Conservation (phyloP, 495 filamentous ascomycete genomes). For the Astrocystis sublimbata region DNA sequence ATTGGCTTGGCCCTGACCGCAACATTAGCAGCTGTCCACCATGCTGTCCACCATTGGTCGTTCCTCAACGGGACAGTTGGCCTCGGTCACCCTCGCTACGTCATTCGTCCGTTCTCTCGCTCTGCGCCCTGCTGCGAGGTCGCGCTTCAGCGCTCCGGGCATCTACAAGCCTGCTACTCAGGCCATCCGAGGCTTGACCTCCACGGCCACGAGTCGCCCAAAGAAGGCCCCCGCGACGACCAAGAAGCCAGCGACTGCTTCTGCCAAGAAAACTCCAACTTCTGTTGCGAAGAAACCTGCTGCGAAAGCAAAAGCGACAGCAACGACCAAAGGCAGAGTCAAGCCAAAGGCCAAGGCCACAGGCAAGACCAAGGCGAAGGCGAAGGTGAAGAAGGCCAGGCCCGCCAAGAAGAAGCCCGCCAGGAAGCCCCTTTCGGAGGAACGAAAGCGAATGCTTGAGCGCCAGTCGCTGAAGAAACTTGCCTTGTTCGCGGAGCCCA, state of each 20-base stretch:
- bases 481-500: conserved; percentile 33
- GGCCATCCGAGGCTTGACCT: conserved; percentile 31
- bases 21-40: conserved; percentile 18
- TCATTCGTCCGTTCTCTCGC: conserved; percentile 19
- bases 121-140: conserved; percentile 18
- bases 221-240: conserved; percentile 19
- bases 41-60: conserved; percentile 43
- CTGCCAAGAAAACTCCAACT: conserved; percentile 24
- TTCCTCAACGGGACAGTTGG: conserved; percentile 32
- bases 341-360: conserved; percentile 19
- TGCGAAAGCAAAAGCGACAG: conserved; percentile 22
- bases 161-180: conserved; percentile 16
- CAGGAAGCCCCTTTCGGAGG: conserved; percentile 19
- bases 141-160: conserved; percentile 1
- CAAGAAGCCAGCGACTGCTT: conserved; percentile 25
- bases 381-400: conserved; percentile 17
- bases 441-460: conserved; percentile 26
- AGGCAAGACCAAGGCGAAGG: conserved; percentile 9
- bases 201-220: conserved; percentile 15
- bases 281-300: conserved; percentile 22
- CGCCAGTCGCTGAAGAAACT: conserved; percentile 25
- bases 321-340: conserved; percentile 16
- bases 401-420: neutral
- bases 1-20: neutral
- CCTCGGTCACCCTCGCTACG: conserved; percentile 22